A percentile compares a stretch with the other conserved stretches of the same genome.
Conservation (phyloP, 129 eudicot genomes). For the Helianthus tuberosus region DNA sequence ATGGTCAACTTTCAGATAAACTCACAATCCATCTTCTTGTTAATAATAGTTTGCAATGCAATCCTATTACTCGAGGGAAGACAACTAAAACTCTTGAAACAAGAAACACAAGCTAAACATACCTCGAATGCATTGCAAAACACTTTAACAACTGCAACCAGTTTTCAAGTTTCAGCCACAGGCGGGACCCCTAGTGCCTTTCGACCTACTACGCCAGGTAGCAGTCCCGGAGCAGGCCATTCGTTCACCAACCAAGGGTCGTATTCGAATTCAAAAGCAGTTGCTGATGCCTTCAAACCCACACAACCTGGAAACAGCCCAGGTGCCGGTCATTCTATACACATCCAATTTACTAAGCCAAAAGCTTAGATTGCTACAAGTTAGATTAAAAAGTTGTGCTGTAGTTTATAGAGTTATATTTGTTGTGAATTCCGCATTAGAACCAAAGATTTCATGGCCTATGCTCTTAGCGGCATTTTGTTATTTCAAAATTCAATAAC, state of each 20-base stretch:
- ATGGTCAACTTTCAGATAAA: conserved; percentile 37
- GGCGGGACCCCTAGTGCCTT: conserved; percentile 32
- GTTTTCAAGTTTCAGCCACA: conserved; percentile 22
- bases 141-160: conserved; percentile 4
- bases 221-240: conserved; percentile 54
- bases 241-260: conserved; percentile 24
- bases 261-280: not conserved
- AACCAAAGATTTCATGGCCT: too few relatives aligned
- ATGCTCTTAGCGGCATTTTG: too few relatives aligned
- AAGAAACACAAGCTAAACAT: conserved; percentile 13
- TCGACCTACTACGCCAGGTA: conserved; percentile 37
- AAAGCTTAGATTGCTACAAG: conserved; percentile 25
- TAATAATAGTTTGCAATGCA: conserved; percentile 10
- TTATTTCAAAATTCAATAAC: too few relatives aligned
- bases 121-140: conserved; percentile 9
- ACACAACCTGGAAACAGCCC: too few relatives aligned
- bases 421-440: too few relatives aligned
- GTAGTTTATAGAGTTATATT: not conserved
- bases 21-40: conserved; percentile 23
- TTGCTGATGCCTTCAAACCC: too few relatives aligned
- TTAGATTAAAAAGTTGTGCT: conserved; percentile 1
- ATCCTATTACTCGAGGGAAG: conserved; percentile 41
- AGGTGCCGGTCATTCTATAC: conserved; percentile 37
- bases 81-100: conserved; percentile 31
- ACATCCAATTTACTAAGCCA: conserved; percentile 24